Evolutionary conservation across 805 yeast species (phyloP), one percentile per base, ranked within the genome.

Genomic region (Myxozyma monticola): DNA sequence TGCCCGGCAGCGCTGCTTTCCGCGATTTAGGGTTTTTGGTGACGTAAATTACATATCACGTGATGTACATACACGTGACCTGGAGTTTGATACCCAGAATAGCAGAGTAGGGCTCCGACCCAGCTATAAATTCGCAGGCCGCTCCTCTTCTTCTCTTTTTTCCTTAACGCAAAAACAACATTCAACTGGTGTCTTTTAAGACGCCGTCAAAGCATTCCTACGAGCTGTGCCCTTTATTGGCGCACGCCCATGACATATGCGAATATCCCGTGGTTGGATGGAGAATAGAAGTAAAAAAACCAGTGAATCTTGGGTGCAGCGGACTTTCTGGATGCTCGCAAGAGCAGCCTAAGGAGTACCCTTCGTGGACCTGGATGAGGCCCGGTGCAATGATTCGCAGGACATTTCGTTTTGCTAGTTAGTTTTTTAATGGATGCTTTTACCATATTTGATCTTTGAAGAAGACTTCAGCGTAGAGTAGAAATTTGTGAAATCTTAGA

Each of bases 321-420:
- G 71, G 67, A 68, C 72, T 76, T 73, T 75, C 70, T 64, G 77
- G 61, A 35, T 54, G 65, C 65, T 62, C n/a, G n/a, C 56, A 50
- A 63, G 60, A 36, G 43, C 35, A 62, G 62, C 56, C 77, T 73
- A 73, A 78, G 79, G 80, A 76, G 65, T 67, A 70, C 72, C 82
- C 82, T 78, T 78, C 80, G 82, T 76, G 82, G 74, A 70, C 78
- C 79, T 80, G 79, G 70, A 75, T 78, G 83, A 71, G 78, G 75
- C 64, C 57, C 66, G 80, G 74, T 79, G 83, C 83, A 79, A 79
- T 72, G 83, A 79, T 76, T 72, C 68, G 69, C 76, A 62, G 69
- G 61, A 70, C 72, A 69, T 65, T 31, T 43, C 31, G 26, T 45
- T 4, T 10, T 29, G n/a, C 14, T 9, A 35, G 43, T 9, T 29